Base-by-base conservation (phyloP, 352 stramenopile species). In the Peronospora belbahrii region DNA sequence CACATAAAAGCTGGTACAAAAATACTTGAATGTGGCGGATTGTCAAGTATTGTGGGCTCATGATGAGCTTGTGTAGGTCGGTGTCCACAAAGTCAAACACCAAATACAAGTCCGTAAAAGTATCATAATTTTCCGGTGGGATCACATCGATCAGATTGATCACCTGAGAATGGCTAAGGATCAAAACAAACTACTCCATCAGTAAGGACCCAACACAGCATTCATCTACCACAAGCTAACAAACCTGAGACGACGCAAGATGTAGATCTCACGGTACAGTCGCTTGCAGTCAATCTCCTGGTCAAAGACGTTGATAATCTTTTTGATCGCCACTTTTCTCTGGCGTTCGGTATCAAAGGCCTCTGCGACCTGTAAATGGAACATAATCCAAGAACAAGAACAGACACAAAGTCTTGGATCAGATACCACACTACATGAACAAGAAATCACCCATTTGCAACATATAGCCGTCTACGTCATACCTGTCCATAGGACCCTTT, bases 21-120 rank as follows among this genome's bases (percentile, higher is more conserved):
- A 98, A 97, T n/a, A 97, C 96, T 70, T 97, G 89, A 22, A 97
- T 95, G 60, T 98, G 94, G 48, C 95, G 88, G 43, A 97, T 95
- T 0, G 84, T 96, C 40, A 98, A 65, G 61, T 95, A 96, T 56
- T 92, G 80, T 17, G 83, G 85, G 22, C 74, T 93, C 67, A 95
- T 96, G 49, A 97, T 97, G 42, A 97, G 80, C 32, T 93, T 94
- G 62, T 96, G 84, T 53, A 97, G 61, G 52, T 97, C 91, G 19
- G 88, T 97, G 61, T 97, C 89, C 41, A 97, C 78, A 14, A 94
- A 94, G 40, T 97, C 85, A 42, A 93, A 91, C 39, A 97, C 84
- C 20, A 97, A 72, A 65, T 97, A 97, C 33, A 97, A 52, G 41
- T 97, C 86, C 48, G 80, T 86, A 51, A 94, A 94, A 13, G 71